Conservation (phyloP, 495 filamentous ascomycete genomes). For the Aspergillus steynii region DNA sequence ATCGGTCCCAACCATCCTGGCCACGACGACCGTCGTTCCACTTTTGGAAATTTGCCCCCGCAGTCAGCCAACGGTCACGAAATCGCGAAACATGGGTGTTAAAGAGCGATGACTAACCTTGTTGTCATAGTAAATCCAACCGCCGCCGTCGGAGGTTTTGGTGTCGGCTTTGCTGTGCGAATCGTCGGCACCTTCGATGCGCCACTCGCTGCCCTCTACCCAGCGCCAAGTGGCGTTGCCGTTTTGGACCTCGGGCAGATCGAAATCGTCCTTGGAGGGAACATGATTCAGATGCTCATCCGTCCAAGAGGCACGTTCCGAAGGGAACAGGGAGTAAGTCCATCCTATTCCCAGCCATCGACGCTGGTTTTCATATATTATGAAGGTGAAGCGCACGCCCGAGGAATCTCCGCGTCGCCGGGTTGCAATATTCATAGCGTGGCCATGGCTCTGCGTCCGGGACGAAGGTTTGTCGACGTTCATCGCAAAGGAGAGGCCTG, state of each 20-base stretch:
- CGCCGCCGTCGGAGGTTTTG: slow-evolving; percentile 60
- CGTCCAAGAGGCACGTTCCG: slow-evolving; percentile 89
- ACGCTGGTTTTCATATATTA: slow-evolving; percentile 94
- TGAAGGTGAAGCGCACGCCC: slow-evolving; percentile 92
- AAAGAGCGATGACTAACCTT: slow-evolving; percentile 59
- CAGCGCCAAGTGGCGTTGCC: slow-evolving; percentile 85
- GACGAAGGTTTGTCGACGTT: slow-evolving; percentile 29
- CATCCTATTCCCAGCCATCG: slow-evolving; percentile 94
- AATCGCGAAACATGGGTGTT: neutral
- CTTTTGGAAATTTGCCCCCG: slow-evolving; percentile 39
- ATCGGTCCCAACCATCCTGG: slow-evolving; percentile 91
- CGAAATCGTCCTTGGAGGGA: slow-evolving; percentile 76
- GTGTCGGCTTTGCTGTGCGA: slow-evolving; percentile 33
- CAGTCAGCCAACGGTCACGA: neutral
- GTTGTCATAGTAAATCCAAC: slow-evolving; percentile 98
- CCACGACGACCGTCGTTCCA: slow-evolving; percentile 91
- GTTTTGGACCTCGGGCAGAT: slow-evolving; percentile 81
- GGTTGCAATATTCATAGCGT: slow-evolving; percentile 48
- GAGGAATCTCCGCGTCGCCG: slow-evolving; percentile 58
- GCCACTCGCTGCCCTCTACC: slow-evolving; percentile 83
- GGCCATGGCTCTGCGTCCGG: slow-evolving; percentile 41
- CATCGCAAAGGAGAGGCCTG: slow-evolving; percentile 71
- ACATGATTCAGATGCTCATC: slow-evolving; percentile 89
- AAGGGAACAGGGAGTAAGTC: slow-evolving; percentile 85
- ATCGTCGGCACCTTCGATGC: slow-evolving; percentile 73